These are phyloP conservation scores for Pelargonium myrrhifolium DNA, from an alignment of 441 rosid genomes.

Conservation along the genomic window DNA sequence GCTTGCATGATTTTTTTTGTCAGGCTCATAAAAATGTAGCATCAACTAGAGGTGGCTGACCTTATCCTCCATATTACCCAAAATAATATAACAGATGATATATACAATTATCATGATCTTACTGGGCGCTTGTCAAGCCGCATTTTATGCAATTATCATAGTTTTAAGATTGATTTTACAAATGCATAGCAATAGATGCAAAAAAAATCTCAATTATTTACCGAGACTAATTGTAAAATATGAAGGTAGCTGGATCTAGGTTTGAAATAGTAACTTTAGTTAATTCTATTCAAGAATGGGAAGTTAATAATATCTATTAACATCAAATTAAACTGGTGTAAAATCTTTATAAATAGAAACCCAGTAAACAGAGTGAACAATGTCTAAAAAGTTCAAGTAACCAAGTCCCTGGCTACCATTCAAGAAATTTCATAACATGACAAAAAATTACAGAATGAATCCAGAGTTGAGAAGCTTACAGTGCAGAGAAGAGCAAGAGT, in stretches of 20 bases:
- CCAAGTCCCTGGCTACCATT: too few species aligned
- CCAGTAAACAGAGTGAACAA: background rate
- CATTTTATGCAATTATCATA: background rate
- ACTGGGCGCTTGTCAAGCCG: background rate
- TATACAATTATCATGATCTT: background rate
- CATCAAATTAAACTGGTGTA: background rate
- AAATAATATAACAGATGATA: background rate
- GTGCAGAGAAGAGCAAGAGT: constrained; percentile 92
- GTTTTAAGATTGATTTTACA: background rate
- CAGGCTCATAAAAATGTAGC: background rate
- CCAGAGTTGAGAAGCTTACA: constrained; percentile 45
- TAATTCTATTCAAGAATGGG: background rate
- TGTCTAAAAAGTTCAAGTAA: background rate
- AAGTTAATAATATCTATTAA: background rate
- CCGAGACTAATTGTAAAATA: background rate
- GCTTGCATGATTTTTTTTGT: background rate
- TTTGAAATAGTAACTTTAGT: background rate
- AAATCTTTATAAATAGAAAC: background rate
- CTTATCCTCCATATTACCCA: background rate
- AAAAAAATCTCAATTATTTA: background rate
- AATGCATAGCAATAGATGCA: background rate
- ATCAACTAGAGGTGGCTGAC: background rate
- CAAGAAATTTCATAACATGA: background rate
- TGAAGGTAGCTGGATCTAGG: background rate
- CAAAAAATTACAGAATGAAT: background rate